phyloP scores from a whole-genome alignment of 1,284 basidiomycete genomes.

The Boletus smithii region DNA sequence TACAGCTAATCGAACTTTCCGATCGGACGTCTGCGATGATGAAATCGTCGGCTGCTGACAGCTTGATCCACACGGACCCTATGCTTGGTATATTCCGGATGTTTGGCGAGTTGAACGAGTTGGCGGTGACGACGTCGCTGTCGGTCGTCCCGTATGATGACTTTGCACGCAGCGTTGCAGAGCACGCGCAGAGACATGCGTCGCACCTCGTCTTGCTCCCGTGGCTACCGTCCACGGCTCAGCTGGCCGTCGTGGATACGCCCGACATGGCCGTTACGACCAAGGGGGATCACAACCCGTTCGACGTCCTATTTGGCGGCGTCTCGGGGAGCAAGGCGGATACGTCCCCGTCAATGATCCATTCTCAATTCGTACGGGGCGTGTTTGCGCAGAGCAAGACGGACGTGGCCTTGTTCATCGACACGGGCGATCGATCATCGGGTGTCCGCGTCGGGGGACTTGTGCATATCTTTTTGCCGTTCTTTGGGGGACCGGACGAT shows the following conservation, averaged over 20 bases:
- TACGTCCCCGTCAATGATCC: slow-evolving; percentile 43
- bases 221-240: slow-evolving; percentile 53
- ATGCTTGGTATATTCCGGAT: slow-evolving; percentile 81
- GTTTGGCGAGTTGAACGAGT: slow-evolving; percentile 75
- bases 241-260: slow-evolving; percentile 2
- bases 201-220: slow-evolving; percentile 84
- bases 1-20: slow-evolving; percentile 86
- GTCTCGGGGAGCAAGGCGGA: slow-evolving; percentile 4
- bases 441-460: slow-evolving; percentile 23
- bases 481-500: slow-evolving; percentile 95
- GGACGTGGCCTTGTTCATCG: slow-evolving; percentile 82
- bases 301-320: slow-evolving; percentile 59
- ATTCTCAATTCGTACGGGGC: slow-evolving; percentile 80
- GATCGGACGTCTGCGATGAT: slow-evolving; percentile 90
- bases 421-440: slow-evolving; percentile 46
- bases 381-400: slow-evolving; percentile 69
- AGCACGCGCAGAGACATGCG: slow-evolving; percentile 58
- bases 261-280: not conserved
- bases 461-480: slow-evolving; percentile 81
- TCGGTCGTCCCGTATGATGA: slow-evolving; percentile 68
- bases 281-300: slow-evolving; percentile 42
- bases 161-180: slow-evolving; percentile 63
- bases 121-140: slow-evolving; percentile 66
- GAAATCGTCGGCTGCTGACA: slow-evolving; percentile 76
- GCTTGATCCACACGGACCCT: slow-evolving; percentile 73